Evolutionary conservation across 768 basidiomycete species (phyloP), one percentile per base, ranked within the genome.

Genomic region (Boletus sp.): DNA sequence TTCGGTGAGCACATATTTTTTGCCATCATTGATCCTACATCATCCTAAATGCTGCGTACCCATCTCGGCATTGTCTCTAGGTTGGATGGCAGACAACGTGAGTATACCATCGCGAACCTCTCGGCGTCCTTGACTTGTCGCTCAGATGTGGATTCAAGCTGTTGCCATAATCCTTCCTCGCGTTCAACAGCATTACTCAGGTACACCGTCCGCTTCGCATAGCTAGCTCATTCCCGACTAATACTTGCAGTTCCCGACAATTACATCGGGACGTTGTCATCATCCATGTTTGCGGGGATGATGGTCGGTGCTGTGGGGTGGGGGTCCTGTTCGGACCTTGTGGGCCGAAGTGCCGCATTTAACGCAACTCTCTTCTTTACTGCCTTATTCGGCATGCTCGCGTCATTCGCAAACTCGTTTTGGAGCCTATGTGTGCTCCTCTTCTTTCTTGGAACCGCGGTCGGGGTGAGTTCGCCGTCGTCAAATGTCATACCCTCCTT

Each of bases 231-330:
- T 51, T 59, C 53, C 62, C 61, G 53, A 63, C 64, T 63, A 42
- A 58, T 50, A 50, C 46, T 54, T 63, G 47, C 67, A 87, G 89
- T 92, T 7, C 82, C 84, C 32, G 88, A 94, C 68, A 79, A 77
- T 47, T 84, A 83, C 61, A 90, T 95, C 48, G 96, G 94, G 24
- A 70, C 80, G 1, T 74, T 98, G 14, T 95, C 94, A 0, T 91
- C 93, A 4, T 86, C 89, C 4, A 94, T 92, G 83, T 94, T 94
- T 67, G 85, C 82, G 11, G 92, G 96, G n/a, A 98, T 98, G 96
- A 97, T 98, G 94, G 68, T 97, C 50, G 92, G 95, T 2, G 90
- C 92, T 1, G 74, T 94, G 9, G 90, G 89, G 5, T 94, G 95
- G 94, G 95, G 95, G 55, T 87, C 90, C 24, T 94, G 91, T 60